Conservation (phyloP, 495 filamentous ascomycete species). For the Cercophora sp. region DNA sequence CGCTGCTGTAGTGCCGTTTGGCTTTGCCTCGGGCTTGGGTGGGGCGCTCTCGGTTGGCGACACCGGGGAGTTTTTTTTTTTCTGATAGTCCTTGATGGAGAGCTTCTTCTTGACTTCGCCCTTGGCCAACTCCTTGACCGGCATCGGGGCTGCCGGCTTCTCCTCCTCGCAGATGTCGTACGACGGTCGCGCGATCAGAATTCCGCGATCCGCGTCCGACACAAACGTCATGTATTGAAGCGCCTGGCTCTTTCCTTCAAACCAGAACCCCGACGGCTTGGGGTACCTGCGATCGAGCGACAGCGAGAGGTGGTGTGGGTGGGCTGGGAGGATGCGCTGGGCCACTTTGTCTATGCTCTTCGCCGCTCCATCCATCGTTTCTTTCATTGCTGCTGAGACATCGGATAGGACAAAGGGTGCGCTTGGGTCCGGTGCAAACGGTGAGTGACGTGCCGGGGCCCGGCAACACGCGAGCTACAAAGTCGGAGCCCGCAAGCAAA, state of each 20-base stretch:
- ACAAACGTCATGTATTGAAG: constrained; percentile 45
- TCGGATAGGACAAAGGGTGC: constrained; percentile 21
- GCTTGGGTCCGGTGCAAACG: neutral
- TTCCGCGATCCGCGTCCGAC: constrained; percentile 43
- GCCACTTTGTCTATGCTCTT: constrained; percentile 41
- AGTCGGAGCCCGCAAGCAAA: too few relatives aligned
- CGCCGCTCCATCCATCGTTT: constrained; percentile 49
- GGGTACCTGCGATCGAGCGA: constrained; percentile 35
- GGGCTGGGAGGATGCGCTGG: constrained; percentile 39
- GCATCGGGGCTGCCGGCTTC: constrained; percentile 20
- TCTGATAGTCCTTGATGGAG: constrained; percentile 46
- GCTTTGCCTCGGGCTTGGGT: constrained; percentile 18
- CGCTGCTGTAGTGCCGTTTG: constrained; percentile 13
- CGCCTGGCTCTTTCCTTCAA: constrained; percentile 30
- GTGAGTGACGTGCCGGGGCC: neutral
- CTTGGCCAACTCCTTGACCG: constrained; percentile 23
- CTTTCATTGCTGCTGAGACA: constrained; percentile 30
- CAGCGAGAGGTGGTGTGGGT: constrained; percentile 41
- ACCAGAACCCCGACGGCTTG: constrained; percentile 34
- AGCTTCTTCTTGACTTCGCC: constrained; percentile 45
- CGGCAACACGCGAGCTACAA: too few relatives aligned
- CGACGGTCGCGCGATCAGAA: constrained; percentile 41
- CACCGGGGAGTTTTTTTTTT: constrained; percentile 35
- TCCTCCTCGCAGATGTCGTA: constrained; percentile 42
- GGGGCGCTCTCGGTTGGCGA: constrained; percentile 36